These are phyloP conservation scores for Wickerhamiella shivajii DNA, from an alignment of 805 yeast species.

Conservation along the genomic window DNA sequence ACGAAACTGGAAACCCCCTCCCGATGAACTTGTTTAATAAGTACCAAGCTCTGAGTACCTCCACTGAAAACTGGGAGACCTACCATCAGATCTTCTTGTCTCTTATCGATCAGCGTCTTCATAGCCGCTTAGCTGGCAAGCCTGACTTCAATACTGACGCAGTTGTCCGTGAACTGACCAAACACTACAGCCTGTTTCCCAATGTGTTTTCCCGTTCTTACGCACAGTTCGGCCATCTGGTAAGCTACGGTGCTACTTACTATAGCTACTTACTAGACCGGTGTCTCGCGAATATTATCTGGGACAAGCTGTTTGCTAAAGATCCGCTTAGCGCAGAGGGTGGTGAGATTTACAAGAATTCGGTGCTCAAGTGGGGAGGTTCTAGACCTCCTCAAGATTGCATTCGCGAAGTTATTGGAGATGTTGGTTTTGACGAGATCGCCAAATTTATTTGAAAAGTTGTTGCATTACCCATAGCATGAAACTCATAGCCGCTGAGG, in stretches of 20 bases:
- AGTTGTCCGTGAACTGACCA: slow-evolving; percentile 54
- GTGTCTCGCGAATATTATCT: slow-evolving; percentile 77
- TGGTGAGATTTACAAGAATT: slow-evolving; percentile 61
- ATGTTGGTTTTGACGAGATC: slow-evolving; percentile 21
- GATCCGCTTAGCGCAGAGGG: slow-evolving; percentile 58
- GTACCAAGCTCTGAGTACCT: slow-evolving; percentile 6
- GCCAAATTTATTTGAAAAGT: slow-evolving; percentile 12
- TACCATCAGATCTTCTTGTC: slow-evolving; percentile 87
- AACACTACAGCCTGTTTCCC: slow-evolving; percentile 42
- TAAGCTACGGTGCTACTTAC: slow-evolving; percentile 87
- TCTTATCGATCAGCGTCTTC: slow-evolving; percentile 67
- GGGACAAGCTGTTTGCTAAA: slow-evolving; percentile 53
- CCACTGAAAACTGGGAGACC: slow-evolving; percentile 48
- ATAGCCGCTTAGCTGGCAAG: slow-evolving; percentile 27
- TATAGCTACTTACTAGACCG: slow-evolving; percentile 85
- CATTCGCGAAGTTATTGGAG: slow-evolving; percentile 62
- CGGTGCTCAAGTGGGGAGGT: slow-evolving; percentile 87
- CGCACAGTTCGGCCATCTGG: slow-evolving; percentile 84
- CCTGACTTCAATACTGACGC: slow-evolving; percentile 39
- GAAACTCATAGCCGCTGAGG: too few relatives aligned
- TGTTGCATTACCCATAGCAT: too few relatives aligned
- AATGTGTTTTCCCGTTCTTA: slow-evolving; percentile 73
- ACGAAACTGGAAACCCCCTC: slow-evolving; percentile 47
- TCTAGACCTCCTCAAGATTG: slow-evolving; percentile 79
- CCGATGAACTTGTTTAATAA: slow-evolving; percentile 24